A percentile compares a stretch with the other conserved stretches of the same genome.
phyloP scores from a whole-genome alignment of 441 rosid genomes.

The Euphorbia schlechtendalii region DNA sequence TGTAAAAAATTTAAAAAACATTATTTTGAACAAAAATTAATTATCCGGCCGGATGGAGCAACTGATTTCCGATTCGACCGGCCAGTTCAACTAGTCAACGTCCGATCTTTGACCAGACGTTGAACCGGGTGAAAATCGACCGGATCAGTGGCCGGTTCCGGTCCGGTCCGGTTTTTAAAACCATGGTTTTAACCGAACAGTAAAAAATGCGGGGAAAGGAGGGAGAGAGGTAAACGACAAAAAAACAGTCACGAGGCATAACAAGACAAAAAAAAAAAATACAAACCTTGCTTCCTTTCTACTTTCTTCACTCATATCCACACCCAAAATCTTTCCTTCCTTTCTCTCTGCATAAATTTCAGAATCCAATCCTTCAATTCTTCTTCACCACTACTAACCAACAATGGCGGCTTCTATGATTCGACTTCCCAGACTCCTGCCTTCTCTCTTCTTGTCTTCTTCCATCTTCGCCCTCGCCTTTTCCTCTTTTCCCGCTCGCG shows the following conservation, averaged over 20 bases:
- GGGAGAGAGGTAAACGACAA: conserved; percentile 22
- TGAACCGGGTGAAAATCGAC: too few relatives aligned
- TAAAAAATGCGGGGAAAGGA: too few relatives aligned
- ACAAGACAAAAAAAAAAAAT: too few relatives aligned
- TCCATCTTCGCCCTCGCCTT: conserved; percentile 17
- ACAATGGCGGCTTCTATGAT: conserved; percentile 15
- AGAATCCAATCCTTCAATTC: conserved; percentile 14
- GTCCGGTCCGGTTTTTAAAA: too few relatives aligned
- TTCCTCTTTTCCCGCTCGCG: conserved; percentile 24
- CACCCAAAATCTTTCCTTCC: conserved; percentile 11
- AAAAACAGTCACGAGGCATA: conserved; percentile 36
- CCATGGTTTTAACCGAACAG: too few relatives aligned
- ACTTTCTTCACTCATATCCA: neutral
- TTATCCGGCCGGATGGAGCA: too few relatives aligned
- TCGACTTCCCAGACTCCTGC: conserved; percentile 5
- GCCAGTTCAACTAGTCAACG: too few relatives aligned
- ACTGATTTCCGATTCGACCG: too few relatives aligned
- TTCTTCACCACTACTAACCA: neutral
- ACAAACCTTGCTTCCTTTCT: neutral
- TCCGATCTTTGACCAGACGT: too few relatives aligned
- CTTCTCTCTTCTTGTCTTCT: conserved; percentile 12
- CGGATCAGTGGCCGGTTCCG: too few relatives aligned
- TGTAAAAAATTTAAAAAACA: too few relatives aligned
- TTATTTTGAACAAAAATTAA: too few relatives aligned
- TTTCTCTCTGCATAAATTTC: conserved; percentile 11